Base-by-base conservation (phyloP, 345 rosid species). In the Gossypium ekmanianum region DNA sequence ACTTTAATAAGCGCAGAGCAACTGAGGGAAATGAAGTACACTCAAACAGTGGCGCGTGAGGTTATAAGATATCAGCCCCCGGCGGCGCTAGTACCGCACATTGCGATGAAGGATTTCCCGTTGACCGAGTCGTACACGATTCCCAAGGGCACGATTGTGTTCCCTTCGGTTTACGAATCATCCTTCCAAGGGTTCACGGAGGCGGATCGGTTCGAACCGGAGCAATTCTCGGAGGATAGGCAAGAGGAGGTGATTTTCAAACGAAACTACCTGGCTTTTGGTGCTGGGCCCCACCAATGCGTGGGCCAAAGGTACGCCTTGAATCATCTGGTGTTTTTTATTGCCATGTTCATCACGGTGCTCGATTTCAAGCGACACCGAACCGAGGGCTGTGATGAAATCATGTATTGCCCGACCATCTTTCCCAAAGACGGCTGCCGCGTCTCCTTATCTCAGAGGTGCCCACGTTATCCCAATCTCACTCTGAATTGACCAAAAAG, bases 251-350 rank as follows among this genome's bases (percentile, higher is more conserved):
- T 84, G 79, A 8, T 87, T 6, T 82, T 45, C 81, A 92, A 84
- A 69, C 81, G 81, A 50, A 87, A 92, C 72, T 94, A 84, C 74
- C 14, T 94, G 61, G 90, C 94, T 0, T 92, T 94, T 2, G 98
- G 98, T 6, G 88, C 93, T 1, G 98, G 98, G 1, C 55, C 97
- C 63, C 98, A 94, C 85, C 98, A 91, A 75, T 94, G 98, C 13
- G 91, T 94, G 76, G 98, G 98, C 7, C 97, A 94, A 82, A 82
- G 94, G 75, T 92, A 94, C 61, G 98, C 98, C 0, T 9, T 89
- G 55, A 92, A 91, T 76, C 94, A 92, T 41, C 85, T 94, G 47
- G 92, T 87, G 22, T 86, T 94, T 27, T 92, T 92, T 79, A 85
- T 89, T 12, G 93, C 97, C 0, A 84, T 92, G 88, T 92, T 94